Evolutionary conservation across 2,329 filamentous ascomycete species (phyloP), one percentile per base, ranked within the genome.

Genomic region (Diaporthe citrichinensis): DNA sequence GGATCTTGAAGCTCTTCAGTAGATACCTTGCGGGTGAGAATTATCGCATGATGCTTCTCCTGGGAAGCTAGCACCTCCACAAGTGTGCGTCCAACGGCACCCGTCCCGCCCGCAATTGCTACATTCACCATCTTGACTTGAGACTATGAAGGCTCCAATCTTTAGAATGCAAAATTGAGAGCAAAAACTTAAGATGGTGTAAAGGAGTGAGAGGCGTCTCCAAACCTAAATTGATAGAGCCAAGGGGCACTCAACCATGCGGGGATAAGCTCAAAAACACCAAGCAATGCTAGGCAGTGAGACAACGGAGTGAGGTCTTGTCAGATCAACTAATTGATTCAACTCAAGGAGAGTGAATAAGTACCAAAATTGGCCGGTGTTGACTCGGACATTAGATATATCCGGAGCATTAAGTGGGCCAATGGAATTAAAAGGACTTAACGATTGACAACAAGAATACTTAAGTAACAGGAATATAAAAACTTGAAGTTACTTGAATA

Each of bases 61-160:
- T 46, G 61, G 12, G 59, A 44, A 3, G 59, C 59, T 2, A 62
- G 25, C 39, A 44, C 39, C n/a, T 44, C 59, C 39, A 62, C 39
- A 15, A 65, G 41, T 14, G 39, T 65, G 17, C 41, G 61, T 12
- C 61, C 61, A 23, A 62, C 59, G 10, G 61, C n/a, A 31, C 61
- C 61, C 20, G 61, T 65, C 41, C 61, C 41, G 10, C 41, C 61
- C 10, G 61, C 61, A n/a, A 65, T 49, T 46, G 61, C 61, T 4
- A 62, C 59, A 44, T 31, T 62, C 15, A 62, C 59, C 59, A 62
- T 44, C 3, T 44, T 62, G 39, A 28, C 2, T 44, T 9, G 9
- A 20, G 15, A 28, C 15, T n/a, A 15, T 3, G 2, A 20, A 17
- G 4, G 12, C 23, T 28, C 23, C 14, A 9, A 10, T 14, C 14